Percentiles rank a stretch among this genome's conserved stretches.
These are phyloP conservation scores for Penicillium ochrochloron DNA, from an alignment of 495 filamentous ascomycete species.

Conservation along the genomic window DNA sequence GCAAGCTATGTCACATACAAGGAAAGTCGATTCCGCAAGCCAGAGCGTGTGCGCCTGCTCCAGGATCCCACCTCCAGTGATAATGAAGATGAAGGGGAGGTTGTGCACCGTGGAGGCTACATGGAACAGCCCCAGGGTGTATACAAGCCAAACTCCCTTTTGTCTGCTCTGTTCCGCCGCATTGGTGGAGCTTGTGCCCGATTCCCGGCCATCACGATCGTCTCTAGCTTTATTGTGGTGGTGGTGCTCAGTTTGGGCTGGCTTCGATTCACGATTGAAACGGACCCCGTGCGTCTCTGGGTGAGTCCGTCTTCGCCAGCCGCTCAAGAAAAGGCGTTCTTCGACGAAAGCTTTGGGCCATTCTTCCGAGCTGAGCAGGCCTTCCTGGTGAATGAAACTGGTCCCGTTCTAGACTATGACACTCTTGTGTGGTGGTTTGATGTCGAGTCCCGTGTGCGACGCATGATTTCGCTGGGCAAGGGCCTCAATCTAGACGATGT, in stretches of 20 bases:
- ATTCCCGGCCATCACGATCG: slow-evolving; percentile 84
- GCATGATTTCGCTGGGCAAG: slow-evolving; percentile 66
- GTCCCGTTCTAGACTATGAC: slow-evolving; percentile 83
- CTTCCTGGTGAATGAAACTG: slow-evolving; percentile 85
- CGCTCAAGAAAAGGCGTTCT: slow-evolving; percentile 91
- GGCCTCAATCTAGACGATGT: slow-evolving; percentile 76
- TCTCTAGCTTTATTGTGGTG: slow-evolving; percentile 69
- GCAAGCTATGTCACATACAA: slow-evolving; percentile 75
- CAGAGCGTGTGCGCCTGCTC: slow-evolving; percentile 80
- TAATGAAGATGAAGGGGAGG: slow-evolving; percentile 81
- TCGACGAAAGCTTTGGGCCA: slow-evolving; percentile 92
- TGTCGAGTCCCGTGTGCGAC: slow-evolving; percentile 74
- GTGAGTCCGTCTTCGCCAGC: slow-evolving; percentile 91
- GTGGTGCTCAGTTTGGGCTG: slow-evolving; percentile 80
- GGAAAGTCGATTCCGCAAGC: slow-evolving; percentile 71
- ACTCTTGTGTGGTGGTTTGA: slow-evolving; percentile 94
- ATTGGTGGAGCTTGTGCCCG: slow-evolving; percentile 81
- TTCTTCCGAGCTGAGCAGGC: slow-evolving; percentile 94
- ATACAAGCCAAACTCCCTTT: slow-evolving; percentile 77
- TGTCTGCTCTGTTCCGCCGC: slow-evolving; percentile 78
- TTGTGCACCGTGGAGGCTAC: slow-evolving; percentile 71
- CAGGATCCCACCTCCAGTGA: slow-evolving; percentile 84
- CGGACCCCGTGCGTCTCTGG: slow-evolving; percentile 89
- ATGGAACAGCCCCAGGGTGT: slow-evolving; percentile 67
- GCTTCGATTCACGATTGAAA: slow-evolving; percentile 84